Evolutionary conservation across 352 stramenopile species (phyloP).

Genomic region (Globisporangium camurandrum): DNA sequence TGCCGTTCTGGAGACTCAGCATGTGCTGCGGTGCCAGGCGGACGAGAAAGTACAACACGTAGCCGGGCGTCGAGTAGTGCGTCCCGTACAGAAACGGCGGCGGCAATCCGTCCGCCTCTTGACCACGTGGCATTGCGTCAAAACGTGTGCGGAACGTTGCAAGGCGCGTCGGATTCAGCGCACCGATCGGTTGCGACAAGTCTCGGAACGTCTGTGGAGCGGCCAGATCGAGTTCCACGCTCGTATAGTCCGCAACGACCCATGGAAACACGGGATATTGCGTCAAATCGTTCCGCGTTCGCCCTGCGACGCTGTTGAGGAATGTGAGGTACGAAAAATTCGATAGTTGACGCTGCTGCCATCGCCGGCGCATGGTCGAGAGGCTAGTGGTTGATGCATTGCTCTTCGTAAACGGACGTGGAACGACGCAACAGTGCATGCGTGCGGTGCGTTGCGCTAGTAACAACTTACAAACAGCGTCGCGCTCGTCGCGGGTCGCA

Average conservation of each 20-base stretch:
- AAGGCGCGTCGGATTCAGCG: constrained; percentile 84
- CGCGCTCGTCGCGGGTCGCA: constrained; percentile 42
- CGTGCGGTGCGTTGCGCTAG: constrained; percentile 81
- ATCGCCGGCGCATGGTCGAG: too few relatives aligned
- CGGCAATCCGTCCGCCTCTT: constrained; percentile 67
- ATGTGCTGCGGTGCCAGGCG: constrained; percentile 94
- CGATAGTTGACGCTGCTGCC: constrained; percentile 83
- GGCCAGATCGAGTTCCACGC: constrained; percentile 73
- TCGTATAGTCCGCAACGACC: constrained; percentile 90
- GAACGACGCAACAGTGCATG: too few relatives aligned
- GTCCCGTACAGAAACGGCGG: constrained; percentile 98
- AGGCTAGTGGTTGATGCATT: too few relatives aligned
- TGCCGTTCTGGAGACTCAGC: constrained; percentile 94
- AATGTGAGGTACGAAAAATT: constrained; percentile 93
- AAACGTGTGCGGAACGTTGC: constrained; percentile 88
- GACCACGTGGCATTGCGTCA: constrained; percentile 79
- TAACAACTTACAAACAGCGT: too few relatives aligned
- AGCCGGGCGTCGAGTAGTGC: constrained; percentile 88
- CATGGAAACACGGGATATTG: constrained; percentile 98
- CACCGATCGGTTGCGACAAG: constrained; percentile 93
- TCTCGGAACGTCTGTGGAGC: constrained; percentile 88
- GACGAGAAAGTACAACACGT: constrained; percentile 98
- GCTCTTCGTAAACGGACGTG: too few relatives aligned
- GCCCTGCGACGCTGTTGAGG: constrained; percentile 83
- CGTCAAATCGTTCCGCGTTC: constrained; percentile 88